A percentile compares a stretch with the other conserved stretches of the same genome.
Conservation (phyloP, 345 rosid genomes). For the Salix exigua region DNA sequence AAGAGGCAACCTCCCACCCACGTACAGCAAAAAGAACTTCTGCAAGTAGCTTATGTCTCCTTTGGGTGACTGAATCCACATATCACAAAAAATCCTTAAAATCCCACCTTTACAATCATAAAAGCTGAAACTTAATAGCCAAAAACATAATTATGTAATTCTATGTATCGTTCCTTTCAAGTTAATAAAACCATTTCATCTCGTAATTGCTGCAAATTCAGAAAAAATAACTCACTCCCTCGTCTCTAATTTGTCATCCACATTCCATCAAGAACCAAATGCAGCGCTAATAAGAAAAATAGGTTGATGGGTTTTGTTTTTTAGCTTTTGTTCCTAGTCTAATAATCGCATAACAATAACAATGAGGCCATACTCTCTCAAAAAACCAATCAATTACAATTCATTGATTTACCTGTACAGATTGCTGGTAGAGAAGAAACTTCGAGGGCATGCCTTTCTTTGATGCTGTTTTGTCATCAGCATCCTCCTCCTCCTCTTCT, state of each 20-base stretch:
- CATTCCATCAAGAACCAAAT: neutral
- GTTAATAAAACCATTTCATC: too few relatives aligned
- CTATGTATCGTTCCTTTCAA: too few relatives aligned
- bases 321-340: too few relatives aligned
- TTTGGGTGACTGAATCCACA: conserved; percentile 66
- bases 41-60: conserved; percentile 88
- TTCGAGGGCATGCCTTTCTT: conserved; percentile 59
- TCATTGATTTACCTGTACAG: conserved; percentile 53
- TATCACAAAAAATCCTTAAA: neutral
- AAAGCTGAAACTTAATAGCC: too few relatives aligned
- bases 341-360: too few relatives aligned
- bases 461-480: conserved; percentile 18
- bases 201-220: neutral
- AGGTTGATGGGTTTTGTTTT: neutral
- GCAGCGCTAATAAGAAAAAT: conserved; percentile 2
- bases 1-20: conserved; percentile 78
- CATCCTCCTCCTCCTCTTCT: conserved; percentile 25
- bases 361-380: too few relatives aligned
- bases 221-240: neutral
- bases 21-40: conserved; percentile 77
- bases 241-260: neutral
- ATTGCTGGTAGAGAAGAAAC: conserved; percentile 77
- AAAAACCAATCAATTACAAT: too few relatives aligned
- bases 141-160: too few relatives aligned
- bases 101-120: neutral